Conservation (phyloP, 2,329 filamentous ascomycete genomes). For the Tolypocladium amazonense region DNA sequence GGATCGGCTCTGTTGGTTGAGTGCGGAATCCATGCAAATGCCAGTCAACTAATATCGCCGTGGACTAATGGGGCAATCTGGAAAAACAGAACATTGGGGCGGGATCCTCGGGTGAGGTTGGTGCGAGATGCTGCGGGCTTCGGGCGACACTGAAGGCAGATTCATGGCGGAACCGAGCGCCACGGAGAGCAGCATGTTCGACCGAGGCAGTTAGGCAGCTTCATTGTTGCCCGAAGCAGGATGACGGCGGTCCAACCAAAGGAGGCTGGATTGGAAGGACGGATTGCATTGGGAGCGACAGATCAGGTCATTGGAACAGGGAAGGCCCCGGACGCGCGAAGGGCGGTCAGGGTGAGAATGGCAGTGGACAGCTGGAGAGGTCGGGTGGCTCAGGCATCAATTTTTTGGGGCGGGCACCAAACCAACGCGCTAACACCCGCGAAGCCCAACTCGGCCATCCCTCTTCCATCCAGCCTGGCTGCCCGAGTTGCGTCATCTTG, state of each 20-base stretch:
- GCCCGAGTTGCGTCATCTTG: not conserved
- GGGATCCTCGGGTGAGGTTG: not conserved
- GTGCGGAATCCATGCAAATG: not conserved
- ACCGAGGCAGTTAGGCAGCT: not conserved
- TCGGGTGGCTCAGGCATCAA: not conserved
- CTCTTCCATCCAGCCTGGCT: not conserved
- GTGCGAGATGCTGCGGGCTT: not conserved
- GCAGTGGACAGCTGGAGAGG: not conserved
- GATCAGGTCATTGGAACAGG: not conserved
- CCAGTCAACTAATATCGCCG: not conserved
- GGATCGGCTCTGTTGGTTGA: not conserved
- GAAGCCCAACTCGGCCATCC: not conserved
- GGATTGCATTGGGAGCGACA: not conserved
- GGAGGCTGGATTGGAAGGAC: not conserved
- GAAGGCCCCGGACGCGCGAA: not conserved
- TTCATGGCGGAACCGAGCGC: not conserved
- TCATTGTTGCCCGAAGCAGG: not conserved
- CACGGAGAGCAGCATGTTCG: not conserved
- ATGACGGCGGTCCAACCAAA: not conserved
- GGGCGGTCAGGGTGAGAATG: not conserved
- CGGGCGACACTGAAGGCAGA: not conserved
- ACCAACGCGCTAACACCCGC: not conserved
- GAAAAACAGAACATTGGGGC: too few relatives aligned
- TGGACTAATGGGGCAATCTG: not conserved
- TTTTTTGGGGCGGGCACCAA: not conserved